Evolutionary conservation across 2,329 filamentous ascomycete species (phyloP), one percentile per base, ranked within the genome.

Genomic region (Fusarium nanum): DNA sequence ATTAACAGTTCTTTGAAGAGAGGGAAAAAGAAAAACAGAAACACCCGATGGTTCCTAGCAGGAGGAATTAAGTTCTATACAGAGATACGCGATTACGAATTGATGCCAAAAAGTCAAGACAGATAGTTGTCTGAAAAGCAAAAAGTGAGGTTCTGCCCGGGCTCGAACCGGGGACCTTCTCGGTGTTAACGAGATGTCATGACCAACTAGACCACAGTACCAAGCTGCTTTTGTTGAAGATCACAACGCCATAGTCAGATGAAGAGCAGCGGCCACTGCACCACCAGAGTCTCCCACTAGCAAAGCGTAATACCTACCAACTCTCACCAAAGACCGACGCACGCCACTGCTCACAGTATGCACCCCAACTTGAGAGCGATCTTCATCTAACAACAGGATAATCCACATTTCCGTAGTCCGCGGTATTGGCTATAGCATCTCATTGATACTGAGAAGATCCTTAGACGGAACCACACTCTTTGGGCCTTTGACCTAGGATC

Each of bases 371-470:
- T 0, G 7, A 37, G 3, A 1, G 9, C 6, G 18, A 37, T n/a
- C 18, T 37, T 6, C 9, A 18, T 4, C 5, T 5, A 44, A 14
- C 7, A 6, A 14, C 8, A 32, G 3, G n/a, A 28, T 8, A 45
- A 13, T 11, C 23, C 13, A 22, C 10, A 71, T 65, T 67, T 72
- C 65, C 58, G 71, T 72, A 61, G 68, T 70, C 68, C 70, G 5
- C 4, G 14, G 8, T 5, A 18, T 18, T 9, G 4, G 7, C 0
- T 34, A 18, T 18, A 2, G 16, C 57, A 72, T 72, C 67, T 68
- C 60, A 64, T 58, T 70, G 70, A 72, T 66, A 73, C 70, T 53
- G 64, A 73, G 67, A 72, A 72, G 64, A 60, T 73, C 64, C 64
- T 53, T 49, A 63, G 70, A 60, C 64, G 56, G 57, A 72, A 73